Evolutionary conservation across 2,329 filamentous ascomycete species (phyloP).

Genomic region (Amphichorda felina): DNA sequence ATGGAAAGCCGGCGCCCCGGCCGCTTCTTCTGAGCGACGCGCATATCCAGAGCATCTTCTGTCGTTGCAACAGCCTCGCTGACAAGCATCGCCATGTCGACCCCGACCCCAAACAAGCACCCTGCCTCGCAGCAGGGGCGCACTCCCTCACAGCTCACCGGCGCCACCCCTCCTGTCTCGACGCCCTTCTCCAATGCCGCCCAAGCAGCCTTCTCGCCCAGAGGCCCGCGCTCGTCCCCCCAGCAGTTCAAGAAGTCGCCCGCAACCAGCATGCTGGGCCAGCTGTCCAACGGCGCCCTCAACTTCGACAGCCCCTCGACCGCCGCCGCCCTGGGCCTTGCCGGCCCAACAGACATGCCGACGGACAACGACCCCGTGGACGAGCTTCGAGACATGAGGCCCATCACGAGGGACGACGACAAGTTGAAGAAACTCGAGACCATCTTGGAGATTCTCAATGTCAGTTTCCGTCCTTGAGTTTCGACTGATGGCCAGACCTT

Average conservation of each 20-base stretch:
- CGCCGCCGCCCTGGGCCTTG: conserved; percentile 48
- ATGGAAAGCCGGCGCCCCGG: no score
- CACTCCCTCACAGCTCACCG: conserved; percentile 36
- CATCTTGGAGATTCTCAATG: conserved; percentile 37
- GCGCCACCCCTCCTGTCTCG: conserved; percentile 52
- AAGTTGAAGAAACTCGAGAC: conserved; percentile 39
- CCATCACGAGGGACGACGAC: conserved; percentile 39
- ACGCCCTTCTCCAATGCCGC: conserved; percentile 51
- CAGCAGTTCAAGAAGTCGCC: conserved; percentile 55
- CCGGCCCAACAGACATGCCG: conserved; percentile 33
- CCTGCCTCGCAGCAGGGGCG: conserved; percentile 27
- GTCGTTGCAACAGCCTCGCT: no score
- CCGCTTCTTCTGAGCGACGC: no score
- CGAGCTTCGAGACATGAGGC: conserved; percentile 29
- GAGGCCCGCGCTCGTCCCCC: conserved; percentile 45
- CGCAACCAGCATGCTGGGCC: conserved; percentile 37
- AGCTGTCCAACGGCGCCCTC: conserved; percentile 30
- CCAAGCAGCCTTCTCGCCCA: conserved; percentile 47
- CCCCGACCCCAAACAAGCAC: conserved; percentile 38
- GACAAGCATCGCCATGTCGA: conserved; percentile 26
- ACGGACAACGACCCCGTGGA: conserved; percentile 35
- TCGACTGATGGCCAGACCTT: no score
- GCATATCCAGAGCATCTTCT: no score
- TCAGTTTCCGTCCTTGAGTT: conserved; percentile 15
- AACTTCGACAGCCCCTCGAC: conserved; percentile 56